Evolutionary conservation across 192 early-diverging fungal species (phyloP).

Genomic region (Allomyces javanicus): DNA sequence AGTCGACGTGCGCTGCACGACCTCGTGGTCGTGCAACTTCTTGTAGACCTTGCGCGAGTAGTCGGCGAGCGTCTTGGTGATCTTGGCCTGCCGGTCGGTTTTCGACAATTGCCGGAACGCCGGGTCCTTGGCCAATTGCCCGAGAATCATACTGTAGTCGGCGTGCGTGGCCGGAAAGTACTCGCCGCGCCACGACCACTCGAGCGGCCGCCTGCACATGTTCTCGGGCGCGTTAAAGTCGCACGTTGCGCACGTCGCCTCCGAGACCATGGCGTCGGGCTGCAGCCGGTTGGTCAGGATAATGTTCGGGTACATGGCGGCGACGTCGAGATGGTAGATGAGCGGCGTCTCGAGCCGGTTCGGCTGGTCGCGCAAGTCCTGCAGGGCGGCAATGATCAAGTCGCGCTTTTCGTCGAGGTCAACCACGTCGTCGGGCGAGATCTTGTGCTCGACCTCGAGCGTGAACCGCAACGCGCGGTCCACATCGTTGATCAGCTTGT

Average conservation of each 20-base stretch:
- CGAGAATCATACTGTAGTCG: conserved; percentile 80
- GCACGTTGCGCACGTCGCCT: conserved; percentile 72
- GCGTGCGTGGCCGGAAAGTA: conserved; percentile 72
- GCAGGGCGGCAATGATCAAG: conserved; percentile 41
- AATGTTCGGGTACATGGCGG: conserved; percentile 99
- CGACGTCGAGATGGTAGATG: conserved; percentile 99
- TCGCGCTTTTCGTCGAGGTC: conserved; percentile 73
- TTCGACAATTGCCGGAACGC: conserved; percentile 46
- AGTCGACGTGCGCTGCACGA: conserved; percentile 65
- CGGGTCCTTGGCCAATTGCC: conserved; percentile 61
- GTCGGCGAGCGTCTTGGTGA: conserved; percentile 63
- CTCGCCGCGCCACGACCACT: conserved; percentile 97
- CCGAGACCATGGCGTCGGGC: conserved; percentile 84
- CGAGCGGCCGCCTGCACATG: conserved; percentile 78
- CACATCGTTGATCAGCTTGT: conserved; percentile 72
- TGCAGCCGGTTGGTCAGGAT: conserved; percentile 95
- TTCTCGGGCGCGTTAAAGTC: conserved; percentile 80
- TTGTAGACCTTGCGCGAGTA: conserved; percentile 79
- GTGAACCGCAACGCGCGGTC: conserved; percentile 80
- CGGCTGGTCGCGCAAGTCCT: conserved; percentile 59
- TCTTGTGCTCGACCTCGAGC: conserved; percentile 62
- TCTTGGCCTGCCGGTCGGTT: conserved; percentile 42
- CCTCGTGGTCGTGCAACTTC: conserved; percentile 57
- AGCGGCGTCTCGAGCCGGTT: conserved; percentile 56
- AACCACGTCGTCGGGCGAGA: conserved; percentile 50